A percentile compares a stretch with the other conserved stretches of the same genome.
Evolutionary conservation across 352 stramenopile species (phyloP).

Genomic region (Thraustochytrium striatum): DNA sequence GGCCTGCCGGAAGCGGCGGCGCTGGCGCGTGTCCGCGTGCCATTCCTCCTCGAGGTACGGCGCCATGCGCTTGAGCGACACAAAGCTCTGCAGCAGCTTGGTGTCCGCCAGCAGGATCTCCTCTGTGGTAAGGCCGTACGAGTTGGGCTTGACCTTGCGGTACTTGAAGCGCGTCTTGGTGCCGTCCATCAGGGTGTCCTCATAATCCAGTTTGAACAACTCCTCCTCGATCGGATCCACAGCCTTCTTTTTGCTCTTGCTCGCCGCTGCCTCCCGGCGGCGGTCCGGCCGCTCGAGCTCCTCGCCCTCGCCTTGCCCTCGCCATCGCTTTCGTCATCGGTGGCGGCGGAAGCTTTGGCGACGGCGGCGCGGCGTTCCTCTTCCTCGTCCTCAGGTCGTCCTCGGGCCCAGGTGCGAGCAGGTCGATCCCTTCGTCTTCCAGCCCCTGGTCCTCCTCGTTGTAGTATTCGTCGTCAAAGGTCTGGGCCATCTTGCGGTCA

Average conservation of each 20-base stretch:
- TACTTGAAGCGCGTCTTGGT: slow-evolving; percentile 92
- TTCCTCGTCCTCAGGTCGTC: slow-evolving; percentile 51
- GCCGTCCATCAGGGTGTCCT: slow-evolving; percentile 92
- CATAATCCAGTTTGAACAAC: slow-evolving; percentile 88
- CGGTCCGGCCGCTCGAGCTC: slow-evolving; percentile 57
- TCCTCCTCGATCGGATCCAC: slow-evolving; percentile 62
- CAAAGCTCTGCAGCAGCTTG: slow-evolving; percentile 88
- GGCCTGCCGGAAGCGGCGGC: slow-evolving; percentile 67
- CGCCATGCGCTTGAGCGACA: slow-evolving; percentile 93
- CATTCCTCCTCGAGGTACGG: slow-evolving; percentile 84
- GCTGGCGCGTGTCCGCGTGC: slow-evolving; percentile 60
- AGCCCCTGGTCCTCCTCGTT: slow-evolving; percentile 66
- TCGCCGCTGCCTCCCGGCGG: slow-evolving; percentile 55
- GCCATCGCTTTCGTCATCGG: slow-evolving; percentile 47
- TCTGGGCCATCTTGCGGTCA: slow-evolving; percentile 88
- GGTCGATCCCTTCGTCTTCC: slow-evolving; percentile 62
- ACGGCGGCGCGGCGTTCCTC: slow-evolving; percentile 53
- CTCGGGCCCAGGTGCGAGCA: slow-evolving; percentile 39
- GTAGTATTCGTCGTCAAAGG: slow-evolving; percentile 98
- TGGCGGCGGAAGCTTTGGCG: slow-evolving; percentile 29
- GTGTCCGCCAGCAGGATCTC: slow-evolving; percentile 96
- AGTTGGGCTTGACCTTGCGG: slow-evolving; percentile 83
- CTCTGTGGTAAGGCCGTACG: slow-evolving; percentile 91
- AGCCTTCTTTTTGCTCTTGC: slow-evolving; percentile 23
- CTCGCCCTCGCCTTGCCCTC: slow-evolving; percentile 51